These are phyloP conservation scores for Monilinia fructigena DNA, from an alignment of 2,329 filamentous ascomycete genomes.

Conservation along the genomic window DNA sequence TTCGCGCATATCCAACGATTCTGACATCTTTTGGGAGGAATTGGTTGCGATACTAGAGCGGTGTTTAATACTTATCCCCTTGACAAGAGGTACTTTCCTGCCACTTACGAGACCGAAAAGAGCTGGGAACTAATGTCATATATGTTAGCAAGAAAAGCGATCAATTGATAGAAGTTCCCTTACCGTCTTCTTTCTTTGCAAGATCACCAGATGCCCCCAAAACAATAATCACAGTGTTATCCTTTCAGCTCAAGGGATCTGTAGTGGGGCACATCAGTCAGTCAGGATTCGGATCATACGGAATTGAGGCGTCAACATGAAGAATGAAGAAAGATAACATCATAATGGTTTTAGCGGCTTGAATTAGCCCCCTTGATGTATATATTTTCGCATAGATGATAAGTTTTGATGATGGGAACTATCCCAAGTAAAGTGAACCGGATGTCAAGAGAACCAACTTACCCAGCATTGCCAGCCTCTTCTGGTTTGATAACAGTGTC, in stretches of 20 bases:
- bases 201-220: constrained; percentile 96
- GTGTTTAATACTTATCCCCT: constrained; percentile 29
- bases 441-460: constrained; percentile 41
- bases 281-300: constrained; percentile 41
- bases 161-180: constrained; percentile 25
- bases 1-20: constrained; percentile 98
- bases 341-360: constrained; percentile 25
- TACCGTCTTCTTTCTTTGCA: constrained; percentile 99
- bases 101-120: constrained; percentile 90
- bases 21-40: constrained; percentile 96
- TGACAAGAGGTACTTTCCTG: constrained; percentile 14
- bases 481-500: constrained; percentile 51
- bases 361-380: constrained; percentile 11
- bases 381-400: constrained; percentile 24
- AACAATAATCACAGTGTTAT: constrained; percentile 96
- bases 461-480: constrained; percentile 52
- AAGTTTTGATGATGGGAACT: constrained; percentile 23
- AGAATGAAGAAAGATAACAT: neutral
- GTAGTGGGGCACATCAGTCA: constrained; percentile 33
- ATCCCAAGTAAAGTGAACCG: constrained; percentile 35
- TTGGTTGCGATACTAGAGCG: constrained; percentile 85
- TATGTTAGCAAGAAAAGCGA: constrained; percentile 28
- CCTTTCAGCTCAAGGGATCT: constrained; percentile 95
- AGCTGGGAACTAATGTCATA: constrained; percentile 75
- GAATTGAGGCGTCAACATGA: neutral